Evolutionary conservation across 371 early-diverging fungal species (phyloP), one percentile per base, ranked within the genome.

Genomic region (Actinomucor elegans): DNA sequence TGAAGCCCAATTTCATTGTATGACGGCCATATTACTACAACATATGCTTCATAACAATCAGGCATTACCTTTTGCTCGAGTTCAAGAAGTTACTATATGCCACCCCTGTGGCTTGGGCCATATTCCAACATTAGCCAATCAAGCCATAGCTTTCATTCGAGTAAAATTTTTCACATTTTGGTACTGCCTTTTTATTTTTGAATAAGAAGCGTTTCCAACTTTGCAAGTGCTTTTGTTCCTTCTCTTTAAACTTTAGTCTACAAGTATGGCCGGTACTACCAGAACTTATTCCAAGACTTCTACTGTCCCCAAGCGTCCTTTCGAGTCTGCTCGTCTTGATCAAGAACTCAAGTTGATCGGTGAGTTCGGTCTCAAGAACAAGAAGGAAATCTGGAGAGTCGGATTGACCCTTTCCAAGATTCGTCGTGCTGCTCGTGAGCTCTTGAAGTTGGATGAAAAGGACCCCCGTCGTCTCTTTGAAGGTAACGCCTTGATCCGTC

Each of bases 391-490:
- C 81, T 98, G 97, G 94, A 92, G 98, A 70, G 91, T 97, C 55
- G 93, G 96, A 55, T 91, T 90, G 77, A 94, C 95, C 55, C 89
- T 97, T 65, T 95, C 98, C 84, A 94, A 97, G 86, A 96, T 99
- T 73, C 99, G 99, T 86, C 95, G 96, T 91, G 96, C 99, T 70
- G 99, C 99, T 70, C 96, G 98, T 94, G 98, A 97, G 80, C 91
- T 99, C 61, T 88, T 99, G 63, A 99, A 95, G 59, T 84, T 97
- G 59, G 96, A 95, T 55, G 92, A 92, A 71, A 95, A 98, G 86
- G 94, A 99, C 73, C 92, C 98, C 70, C 90, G 94, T 61, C 98
- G 99, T 83, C 91, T 99, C 56, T 98, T 98, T 70, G 97, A 97
- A 83, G 99, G 99, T 80, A 97, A 99, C 74, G 98, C 99, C 53